Evolutionary conservation across 2,329 filamentous ascomycete genomes (phyloP), one percentile per base, ranked within the genome.

Genomic region (Fusarium denticulatum): DNA sequence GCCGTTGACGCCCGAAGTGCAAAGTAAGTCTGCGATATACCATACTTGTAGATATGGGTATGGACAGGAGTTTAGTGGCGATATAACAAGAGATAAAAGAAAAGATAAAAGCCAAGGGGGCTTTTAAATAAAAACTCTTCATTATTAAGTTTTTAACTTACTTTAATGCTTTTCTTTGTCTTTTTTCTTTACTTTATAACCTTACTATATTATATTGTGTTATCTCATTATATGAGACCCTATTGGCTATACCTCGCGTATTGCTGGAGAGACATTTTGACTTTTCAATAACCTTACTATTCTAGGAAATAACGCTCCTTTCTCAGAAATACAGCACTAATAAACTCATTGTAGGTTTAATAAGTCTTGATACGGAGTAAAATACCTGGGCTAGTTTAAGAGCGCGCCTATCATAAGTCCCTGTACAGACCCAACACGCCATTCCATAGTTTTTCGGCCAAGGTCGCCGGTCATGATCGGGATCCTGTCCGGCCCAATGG

Each of bases 1-100:
- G 89, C 94, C 6, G 95, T 99, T 7, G 90, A 98, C 60, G 89
- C 88, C 78, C 68, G 72, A 58, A 77, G 83, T 82, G 73, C 78
- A 67, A 57, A 83, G 82, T 40, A 86, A 83, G 80, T 79, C 62
- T 45, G 34, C 49, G 72, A 64, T 12, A 40, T 50, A 37, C 57
- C 26, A 43, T 40, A 47, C 22, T 39, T 43, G 42, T 40, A 50
- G 55, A 45, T n/a, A 52, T 49, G 40, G 46, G 40, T 63, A 45
- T 45, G 24, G 24, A 26, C 42, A 45, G 24, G 24, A 45, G 42
- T 45, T 45, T 7, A 18, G 42, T 18, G 42, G 24, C 18, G 16
- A 45, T 26, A 45, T 26, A 24, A 45, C 11, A 24, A 45, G 42
- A 26, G 24, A 26, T 43, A 24, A 67, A 45, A 42, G 32, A 72